Base-by-base conservation (phyloP, 768 basidiomycete species). In the Lactarius indigo region DNA sequence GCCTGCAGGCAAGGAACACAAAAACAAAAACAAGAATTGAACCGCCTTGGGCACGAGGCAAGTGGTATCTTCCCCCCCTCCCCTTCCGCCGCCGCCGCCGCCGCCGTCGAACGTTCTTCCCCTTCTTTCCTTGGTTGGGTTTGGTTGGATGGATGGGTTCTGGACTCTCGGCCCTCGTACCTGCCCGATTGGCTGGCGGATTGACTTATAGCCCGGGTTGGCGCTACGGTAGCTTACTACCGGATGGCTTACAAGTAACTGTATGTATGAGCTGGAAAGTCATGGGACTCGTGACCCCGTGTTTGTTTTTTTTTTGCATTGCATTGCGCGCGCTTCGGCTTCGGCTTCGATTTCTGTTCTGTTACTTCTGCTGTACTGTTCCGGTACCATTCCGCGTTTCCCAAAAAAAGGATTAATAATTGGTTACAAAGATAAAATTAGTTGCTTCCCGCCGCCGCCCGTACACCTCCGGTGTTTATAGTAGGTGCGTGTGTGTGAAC, bases 361-460 rank as follows among this genome's bases (percentile, higher is more conserved):
- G 30, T 55, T 52, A 1, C 8, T n/a, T 30, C 28, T 56, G 9
- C 35, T 37, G 35, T 37, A 50, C 41, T 61, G 60, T 66, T 66
- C 65, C 65, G 65, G 65, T 66, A 37, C 60, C 26, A 57, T 62
- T 66, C 65, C 65, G 65, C 56, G 44, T 66, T 61, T 37, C 1
- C 12, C 13, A 5, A 52, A 47, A 50, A 26, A n/a, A n/a, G n/a
- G n/a, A 50, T 31, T 15, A 18, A 30, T 30, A 17, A 12, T 56
- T 30, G 0, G 17, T 28, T n/a, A n/a, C n/a, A n/a, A 23, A 52
- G 26, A 52, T n/a, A 26, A 26, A 3, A 33, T 56, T 33, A 18
- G 30, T 20, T 31, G 55, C 31, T 56, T 56, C 50, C 50, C 47
- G 47, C 47, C n/a, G 44, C 42, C 3, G 50, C 50, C 50, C 12